phyloP scores from a whole-genome alignment of 106 monocot species.

The Platanthera zijinensis region DNA sequence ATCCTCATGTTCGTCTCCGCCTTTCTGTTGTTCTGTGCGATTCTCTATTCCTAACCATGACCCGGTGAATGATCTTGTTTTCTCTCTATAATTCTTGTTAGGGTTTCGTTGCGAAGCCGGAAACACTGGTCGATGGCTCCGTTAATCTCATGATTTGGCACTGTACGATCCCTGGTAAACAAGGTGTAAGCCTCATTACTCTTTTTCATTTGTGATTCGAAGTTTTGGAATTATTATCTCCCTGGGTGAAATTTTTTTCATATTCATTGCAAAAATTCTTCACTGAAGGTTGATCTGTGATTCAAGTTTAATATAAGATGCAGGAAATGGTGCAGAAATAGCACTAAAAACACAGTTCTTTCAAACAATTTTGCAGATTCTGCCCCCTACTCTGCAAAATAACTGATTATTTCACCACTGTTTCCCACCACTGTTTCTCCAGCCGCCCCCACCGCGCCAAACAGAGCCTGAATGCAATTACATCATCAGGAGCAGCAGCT shows the following conservation, averaged over 20 bases:
- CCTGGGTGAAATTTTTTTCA: not conserved
- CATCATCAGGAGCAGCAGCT: no score
- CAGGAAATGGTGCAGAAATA: no score
- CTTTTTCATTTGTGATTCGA: not conserved
- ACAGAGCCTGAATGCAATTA: no score
- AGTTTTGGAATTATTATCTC: not conserved
- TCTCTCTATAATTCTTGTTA: constrained; percentile 5
- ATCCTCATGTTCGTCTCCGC: constrained; percentile 32
- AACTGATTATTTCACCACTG: no score
- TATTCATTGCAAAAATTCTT: not conserved
- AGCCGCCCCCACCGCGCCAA: no score
- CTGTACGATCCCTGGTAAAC: constrained; percentile 59
- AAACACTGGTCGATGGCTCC: constrained; percentile 45
- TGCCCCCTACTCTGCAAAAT: no score
- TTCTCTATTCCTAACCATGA: not conserved
- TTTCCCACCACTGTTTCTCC: no score
- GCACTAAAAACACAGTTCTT: no score
- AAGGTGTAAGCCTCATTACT: constrained; percentile 26
- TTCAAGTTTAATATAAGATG: not conserved
- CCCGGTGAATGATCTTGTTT: not conserved
- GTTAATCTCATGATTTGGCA: constrained; percentile 72
- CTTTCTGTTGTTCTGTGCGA: not conserved
- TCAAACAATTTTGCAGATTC: no score
- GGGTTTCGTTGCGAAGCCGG: constrained; percentile 73
- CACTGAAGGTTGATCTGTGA: not conserved